A percentile compares a stretch with the other conserved stretches of the same genome.
Evolutionary conservation across 1,284 basidiomycete genomes (phyloP).

Genomic region (Sporisorium reilianum): DNA sequence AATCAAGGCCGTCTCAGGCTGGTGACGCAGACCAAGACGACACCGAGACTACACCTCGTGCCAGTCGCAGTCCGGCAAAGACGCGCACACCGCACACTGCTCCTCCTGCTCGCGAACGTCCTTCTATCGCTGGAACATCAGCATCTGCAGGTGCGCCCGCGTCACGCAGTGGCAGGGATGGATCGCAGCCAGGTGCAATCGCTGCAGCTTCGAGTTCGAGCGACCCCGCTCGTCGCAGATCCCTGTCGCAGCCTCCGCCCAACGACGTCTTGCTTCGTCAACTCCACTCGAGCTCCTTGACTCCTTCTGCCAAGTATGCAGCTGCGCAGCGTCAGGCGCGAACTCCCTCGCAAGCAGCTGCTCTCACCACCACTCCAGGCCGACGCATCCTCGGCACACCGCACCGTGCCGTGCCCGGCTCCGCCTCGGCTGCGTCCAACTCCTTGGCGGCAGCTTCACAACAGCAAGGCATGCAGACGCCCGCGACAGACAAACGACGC

Average conservation of each 20-base stretch:
- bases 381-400: conserved; percentile 44
- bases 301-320: conserved; percentile 34
- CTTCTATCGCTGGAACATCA: conserved; percentile 13
- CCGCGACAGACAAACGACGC: conserved; percentile 47
- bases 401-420: conserved; percentile 14
- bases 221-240: conserved; percentile 31
- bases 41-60: conserved; percentile 24
- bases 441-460: conserved; percentile 7
- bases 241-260: conserved; percentile 50
- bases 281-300: conserved; percentile 29
- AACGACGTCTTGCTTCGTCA: conserved; percentile 48
- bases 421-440: conserved; percentile 19
- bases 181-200: conserved; percentile 1
- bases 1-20: conserved; percentile 10
- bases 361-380: conserved; percentile 29
- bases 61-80: conserved; percentile 23
- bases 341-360: conserved; percentile 25
- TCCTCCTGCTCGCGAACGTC: conserved; percentile 13
- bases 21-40: conserved; percentile 10
- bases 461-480: conserved; percentile 39
- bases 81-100: conserved; percentile 37
- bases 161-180: conserved; percentile 1
- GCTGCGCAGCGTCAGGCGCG: conserved; percentile 21
- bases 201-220: conserved; percentile 1
- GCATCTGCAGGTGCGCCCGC: conserved; percentile 2